Evolutionary conservation across 225 moss, liverwort and hornwort species (phyloP), one percentile per base, ranked within the genome.

Genomic region (Thuidium tamariscinum): DNA sequence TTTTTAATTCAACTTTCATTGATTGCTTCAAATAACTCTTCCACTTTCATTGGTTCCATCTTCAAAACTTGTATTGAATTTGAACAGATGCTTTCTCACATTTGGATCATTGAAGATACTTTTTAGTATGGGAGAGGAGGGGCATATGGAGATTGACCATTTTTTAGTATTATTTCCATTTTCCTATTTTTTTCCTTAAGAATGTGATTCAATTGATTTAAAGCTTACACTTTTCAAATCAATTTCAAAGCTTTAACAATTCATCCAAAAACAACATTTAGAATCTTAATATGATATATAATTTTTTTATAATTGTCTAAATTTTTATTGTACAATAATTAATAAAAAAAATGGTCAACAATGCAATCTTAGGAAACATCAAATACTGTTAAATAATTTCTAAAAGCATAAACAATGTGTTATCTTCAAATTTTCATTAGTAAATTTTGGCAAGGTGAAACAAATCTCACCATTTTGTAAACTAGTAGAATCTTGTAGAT

Each of bases 61-160:
- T 14, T 23, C 1, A 34, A 34, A 63, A 32, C 17, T 32, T 32
- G 17, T 63, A 6, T 16, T 64, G 16, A 23, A 0, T 25, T n/a
- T n/a, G n/a, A n/a, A n/a, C n/a, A n/a, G n/a, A n/a, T n/a, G n/a
- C n/a, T n/a, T n/a, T n/a, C n/a, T n/a, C n/a, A n/a, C n/a, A n/a
- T n/a, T n/a, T n/a, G n/a, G n/a, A n/a, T n/a, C n/a, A n/a, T n/a
- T 41, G 4, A 25, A 4, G 12, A 67, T 21, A 37, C 11, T 1
- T 67, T 64, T 9, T 13, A 3, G 2, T 64, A 18, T 17, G 2
- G 2, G 5, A 25, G 7, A 10, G 4, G 66, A 21, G 0, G 17
- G 10, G 5, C 10, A 3, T 0, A n/a, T 4, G 34, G 2, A n/a
- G 10, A 37, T 20, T 0, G 1, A 67, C 3, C 2, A 67, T 37